These are phyloP conservation scores for Neofusicoccum cordaticola DNA, from an alignment of 2,329 filamentous ascomycete genomes.

Conservation along the genomic window DNA sequence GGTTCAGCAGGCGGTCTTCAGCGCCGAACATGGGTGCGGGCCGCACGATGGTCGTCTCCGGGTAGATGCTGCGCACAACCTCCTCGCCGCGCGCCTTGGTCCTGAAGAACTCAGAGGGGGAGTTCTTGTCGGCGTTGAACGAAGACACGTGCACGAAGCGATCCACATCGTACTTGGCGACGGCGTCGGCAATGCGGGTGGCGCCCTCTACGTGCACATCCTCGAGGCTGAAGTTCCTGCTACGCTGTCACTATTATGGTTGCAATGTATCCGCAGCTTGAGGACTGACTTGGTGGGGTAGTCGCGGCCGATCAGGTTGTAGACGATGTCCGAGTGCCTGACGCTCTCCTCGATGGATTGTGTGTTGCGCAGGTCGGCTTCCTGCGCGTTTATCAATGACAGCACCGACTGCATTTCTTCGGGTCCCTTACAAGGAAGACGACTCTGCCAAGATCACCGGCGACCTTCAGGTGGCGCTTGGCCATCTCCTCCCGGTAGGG, in stretches of 20 bases:
- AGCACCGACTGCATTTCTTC: not conserved
- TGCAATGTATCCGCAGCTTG: not conserved
- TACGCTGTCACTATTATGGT: not conserved
- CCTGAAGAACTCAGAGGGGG: constrained; percentile 81
- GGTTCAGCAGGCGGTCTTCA: constrained; percentile 87
- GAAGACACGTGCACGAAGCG: constrained; percentile 96
- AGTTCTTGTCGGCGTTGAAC: constrained; percentile 80
- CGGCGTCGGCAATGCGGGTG: constrained; percentile 87
- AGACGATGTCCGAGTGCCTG: constrained; percentile 94
- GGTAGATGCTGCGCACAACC: constrained; percentile 83
- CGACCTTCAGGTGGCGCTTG: constrained; percentile 92
- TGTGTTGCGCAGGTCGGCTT: constrained; percentile 93
- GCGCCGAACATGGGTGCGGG: constrained; percentile 93
- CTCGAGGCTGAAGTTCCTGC: constrained; percentile 84
- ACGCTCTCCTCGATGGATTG: constrained; percentile 95
- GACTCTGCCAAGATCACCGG: constrained; percentile 89
- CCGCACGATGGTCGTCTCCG: constrained; percentile 94
- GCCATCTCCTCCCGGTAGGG: constrained; percentile 97
- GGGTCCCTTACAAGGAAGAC: constrained; percentile 68
- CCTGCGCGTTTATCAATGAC: constrained; percentile 48
- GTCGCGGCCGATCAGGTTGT: constrained; percentile 90
- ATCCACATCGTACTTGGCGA: constrained; percentile 97
- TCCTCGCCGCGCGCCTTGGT: constrained; percentile 86
- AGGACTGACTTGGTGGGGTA: constrained; percentile 87
- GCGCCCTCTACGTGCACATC: constrained; percentile 93